Base-by-base conservation (phyloP, 768 basidiomycete species). In the Pulveroboletus sp. region DNA sequence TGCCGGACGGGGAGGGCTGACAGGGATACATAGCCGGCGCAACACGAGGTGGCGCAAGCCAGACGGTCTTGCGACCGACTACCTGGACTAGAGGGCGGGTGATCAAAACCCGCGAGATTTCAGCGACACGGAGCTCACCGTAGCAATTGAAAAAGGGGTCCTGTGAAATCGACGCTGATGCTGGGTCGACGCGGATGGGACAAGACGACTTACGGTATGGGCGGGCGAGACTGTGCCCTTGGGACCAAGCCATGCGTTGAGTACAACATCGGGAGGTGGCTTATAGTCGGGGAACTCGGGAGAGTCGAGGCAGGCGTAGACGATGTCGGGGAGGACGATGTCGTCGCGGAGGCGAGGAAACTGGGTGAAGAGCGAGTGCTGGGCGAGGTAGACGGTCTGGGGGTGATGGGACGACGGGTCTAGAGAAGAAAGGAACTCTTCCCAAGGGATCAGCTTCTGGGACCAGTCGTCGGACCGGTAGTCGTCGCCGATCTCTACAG, bases 121-220 rank as follows among this genome's bases (percentile, higher is more conserved):
- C 16, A 3, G 34, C 17, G 5, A 17, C 40, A 41, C 34, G 34
- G 42, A 51, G 39, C 74, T 55, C 68, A 93, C 93, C 82, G 65
- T 90, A 98, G 54, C 86, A 77, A 65, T 99, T 99, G 71, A 81
- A 90, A 69, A 85, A 96, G 4, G 94, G 94, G 62, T 99, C 95
- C 92, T 95, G 22, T 56, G 19, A 45, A 37, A 37, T 50, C 23
- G 47, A 53, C 43, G 46, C 24, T 47, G 24, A 56, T 19, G 22
- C 34, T 49, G 22, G 26, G 16, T 30, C 27, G 37, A 29, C 37
- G 24, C 35, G 41, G 38, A 50, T 45, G 44, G 20, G 29, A 26
- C 60, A 66, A 23, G 54, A 12, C 2, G 10, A 82, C 91, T 50
- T 62, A 80, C 82, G 6, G 85, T 92, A 69, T 99, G 96, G 0